Evolutionary conservation across 2,329 filamentous ascomycete genomes (phyloP), one percentile per base, ranked within the genome.

Genomic region (Epichloe uncinata): DNA sequence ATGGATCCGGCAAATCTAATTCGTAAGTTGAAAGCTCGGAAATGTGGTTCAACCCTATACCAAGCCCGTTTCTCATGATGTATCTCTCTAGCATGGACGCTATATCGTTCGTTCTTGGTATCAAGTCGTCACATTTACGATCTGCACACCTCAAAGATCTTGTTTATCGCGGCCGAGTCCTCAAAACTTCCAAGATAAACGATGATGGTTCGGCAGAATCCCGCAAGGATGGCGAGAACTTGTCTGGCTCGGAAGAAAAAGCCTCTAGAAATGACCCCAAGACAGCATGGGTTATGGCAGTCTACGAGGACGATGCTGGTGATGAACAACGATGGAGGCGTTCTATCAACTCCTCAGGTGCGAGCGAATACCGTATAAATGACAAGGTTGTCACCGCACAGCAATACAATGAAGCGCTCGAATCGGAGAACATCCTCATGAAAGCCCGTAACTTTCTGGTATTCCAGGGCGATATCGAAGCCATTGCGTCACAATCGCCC

Each of bases 1-100:
- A 98, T 90, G 93, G 93, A 73, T 97, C 93, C 36, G 93, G 93
- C 56, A 98, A 98, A 69, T 98, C 93, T 18, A 98, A 98, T 67
- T 95, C 90, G 87, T 91, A 70, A 65, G 82, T 73, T 41, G 15
- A 37, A 42, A 43, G 40, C n/a, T 8, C 3, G 4, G 9, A 41
- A 15, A 1, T 9, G 20, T 41, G 22, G 33, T 16, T 12, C 37
- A n/a, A 9, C 5, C 9, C 18, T 20, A 12, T 22, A 18, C 11
- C 16, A 13, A 16, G 11, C 16, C 8, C 18, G 8, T 26, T 30
- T 13, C n/a, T 50, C n/a, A 22, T 5, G 11, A 30, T 30, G 26
- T 30, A 30, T 43, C 33, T 22, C 50, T 56, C 20, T 61, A 94
- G 87, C 53, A 98, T 98, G 93, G 93, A 98, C 66, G 93, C 93